Base-by-base conservation (phyloP, 345 rosid species). In the Brassica carinata region DNA sequence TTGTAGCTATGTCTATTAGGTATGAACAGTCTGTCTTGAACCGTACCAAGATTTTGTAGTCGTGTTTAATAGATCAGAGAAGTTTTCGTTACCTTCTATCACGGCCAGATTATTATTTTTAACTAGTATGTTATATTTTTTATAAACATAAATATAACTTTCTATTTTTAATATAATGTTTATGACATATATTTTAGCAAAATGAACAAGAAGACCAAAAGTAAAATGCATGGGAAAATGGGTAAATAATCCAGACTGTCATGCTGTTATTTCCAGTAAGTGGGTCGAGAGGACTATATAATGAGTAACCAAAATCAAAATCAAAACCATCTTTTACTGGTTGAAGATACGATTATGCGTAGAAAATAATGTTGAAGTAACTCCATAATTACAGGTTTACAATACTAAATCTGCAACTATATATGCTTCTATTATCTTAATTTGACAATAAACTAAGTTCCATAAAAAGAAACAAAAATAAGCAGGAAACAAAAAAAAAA, bases 371-470 rank as follows among this genome's bases (percentile, higher is more conserved):
- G n/a, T 7, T 71, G 58, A 18, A 30, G 36, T 48, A 71, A 64
- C 66, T 64, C 59, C 45, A 53, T 79, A 73, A 66, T 79, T 57
- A 79, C 82, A 79, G 31, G 30, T 31, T 70, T 69, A 45, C 17
- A 45, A 70, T 33, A 71, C 66, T 64, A 43, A 66, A 67, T 57
- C 11, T 79, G 63, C 13, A 43, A 43, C 77, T 57, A 64, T 40
- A 33, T 33, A 51, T 23, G 26, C 34, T 8, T 51, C 9, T 66
- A 9, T 59, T 66, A 79, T 36, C 58, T 38, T 65, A 38, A 27
- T 33, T 48, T 51, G 9, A 4, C 64, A 14, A 31, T 45, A 14
- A 79, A 30, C 63, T 40, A 79, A 40, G 18, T 66, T 72, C 1
- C 31, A 36, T n/a, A 45, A 61, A 29, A 18, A 10, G 8, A 34